Base-by-base conservation (phyloP, 2,329 filamentous ascomycete genomes). In the Ploettnerulaceae sp. region DNA sequence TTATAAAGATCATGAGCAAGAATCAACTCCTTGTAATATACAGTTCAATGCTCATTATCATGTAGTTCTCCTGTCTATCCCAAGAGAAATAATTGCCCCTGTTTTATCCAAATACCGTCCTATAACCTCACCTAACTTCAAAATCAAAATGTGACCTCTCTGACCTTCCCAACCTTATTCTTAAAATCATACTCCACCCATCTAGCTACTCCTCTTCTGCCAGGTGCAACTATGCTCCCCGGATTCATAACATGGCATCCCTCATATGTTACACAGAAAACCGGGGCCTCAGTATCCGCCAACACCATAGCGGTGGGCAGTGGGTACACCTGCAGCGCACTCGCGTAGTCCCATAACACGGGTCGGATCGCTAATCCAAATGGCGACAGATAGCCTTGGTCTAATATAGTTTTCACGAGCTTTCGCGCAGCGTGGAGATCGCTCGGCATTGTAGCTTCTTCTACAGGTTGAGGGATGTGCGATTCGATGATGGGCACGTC, bases 181-280 rank as follows among this genome's bases (percentile, higher is more conserved):
- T 50, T 35, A 33, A 87, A 66, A 66, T 86, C 85, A 69, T 91
- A 97, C 69, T 97, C 93, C 1, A 91, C 75, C 91, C 93, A 97
- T 52, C 82, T 76, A 5, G 81, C 86, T 5, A 83, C 78, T 3
- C 82, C 81, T 53, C 80, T 77, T 43, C 82, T 75, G 0, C 82
- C 84, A 0, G 78, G 71, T 0, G 87, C 81, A 18, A 94, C 74
- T 39, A 98, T 67, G 38, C 77, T 75, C 5, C 89, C 89, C 0
- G 93, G 90, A 64, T 98, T 98, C 77, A 98, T 83, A 25, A 96
- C 90, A 69, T 93, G 87, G 62, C 93, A 97, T 0, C 90, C 91
- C 66, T 95, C 91, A 62, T 97, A 97, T 11, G 87, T 95, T 54
- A 96, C 72, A 44, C 84, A 85, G 61, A 95, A 98, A 0, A 89